phyloP scores from a whole-genome alignment of 2,329 filamentous ascomycete species.

The Pyricularia grisea region DNA sequence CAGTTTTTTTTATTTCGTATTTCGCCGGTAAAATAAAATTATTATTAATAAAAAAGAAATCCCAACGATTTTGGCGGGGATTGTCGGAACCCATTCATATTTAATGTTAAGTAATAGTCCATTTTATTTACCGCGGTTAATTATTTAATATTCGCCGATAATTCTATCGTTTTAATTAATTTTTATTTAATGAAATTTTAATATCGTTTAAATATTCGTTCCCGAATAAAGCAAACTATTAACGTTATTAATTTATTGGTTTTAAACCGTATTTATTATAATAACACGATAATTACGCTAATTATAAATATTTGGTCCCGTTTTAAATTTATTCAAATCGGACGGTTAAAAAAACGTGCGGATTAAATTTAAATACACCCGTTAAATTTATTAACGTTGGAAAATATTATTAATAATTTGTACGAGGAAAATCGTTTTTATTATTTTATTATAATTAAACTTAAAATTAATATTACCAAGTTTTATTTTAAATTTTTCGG shows the following conservation, averaged over 20 bases:
- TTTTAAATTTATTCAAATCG: not conserved
- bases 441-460: no score
- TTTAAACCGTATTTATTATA: not conserved
- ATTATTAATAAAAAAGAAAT: not conserved
- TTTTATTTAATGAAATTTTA: not conserved
- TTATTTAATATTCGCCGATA: not conserved
- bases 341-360: not conserved
- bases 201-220: not conserved
- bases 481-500: not conserved
- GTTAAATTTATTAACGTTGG: not conserved
- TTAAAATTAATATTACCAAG: not conserved
- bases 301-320: no score
- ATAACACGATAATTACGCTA: not conserved
- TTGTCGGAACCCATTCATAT: not conserved
- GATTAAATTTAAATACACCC: no score
- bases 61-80: not conserved
- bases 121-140: not conserved
- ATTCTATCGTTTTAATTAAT: not conserved
- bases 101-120: not conserved
- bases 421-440: not conserved
- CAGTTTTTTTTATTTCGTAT: no score
- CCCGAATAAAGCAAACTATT: not conserved
- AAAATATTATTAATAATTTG: not conserved
- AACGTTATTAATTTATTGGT: not conserved
- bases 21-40: not conserved